Base-by-base conservation (phyloP, 2,329 filamentous ascomycete species). In the Trichoderma citrinoviride region DNA sequence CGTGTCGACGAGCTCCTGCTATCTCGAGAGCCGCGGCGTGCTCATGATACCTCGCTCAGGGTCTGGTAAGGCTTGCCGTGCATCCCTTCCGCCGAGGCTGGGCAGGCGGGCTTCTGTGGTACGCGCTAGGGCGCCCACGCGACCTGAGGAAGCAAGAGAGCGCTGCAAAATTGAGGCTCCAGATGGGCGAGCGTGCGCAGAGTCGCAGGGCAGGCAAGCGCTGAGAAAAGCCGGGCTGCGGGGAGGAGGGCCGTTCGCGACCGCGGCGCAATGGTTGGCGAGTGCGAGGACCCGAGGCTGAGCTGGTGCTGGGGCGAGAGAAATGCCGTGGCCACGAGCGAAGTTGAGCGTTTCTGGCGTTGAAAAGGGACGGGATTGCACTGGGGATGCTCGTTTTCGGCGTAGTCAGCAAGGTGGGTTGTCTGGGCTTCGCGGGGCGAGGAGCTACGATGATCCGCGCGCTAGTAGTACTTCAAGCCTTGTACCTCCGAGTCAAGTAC, bases 21-120 rank as follows among this genome's bases (percentile, higher is more conserved):
- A 82, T 80, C 79, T 78, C 76, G 79, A 76, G 79, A 77, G 75
- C 80, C 80, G 80, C 79, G 78, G 78, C 80, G 79, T 80, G 74
- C 82, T 81, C 84, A 85, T 86, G 81, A 81, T 86, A 80, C 80
- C 79, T 79, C 76, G 76, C 75, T 74, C 71, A 67, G 62, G 57
- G 69, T 67, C 54, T 67, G 68, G 56, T 23, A 65, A 66, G 54
- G 65, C 70, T 70, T 63, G 69, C 63, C 57, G 67, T 69, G 64
- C 65, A 62, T 66, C 66, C 55, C 71, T 68, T 67, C 66, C 68
- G 56, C 44, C 50, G 41, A 50, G 61, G 60, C 61, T 54, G 54
- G 54, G 58, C 37, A 53, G 46, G 61, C 33, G 33, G 49, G 65
- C 54, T 44, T 66, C 50, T 49, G 56, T 63, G 65, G 68, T 67